These are phyloP conservation scores for Aspergillus coremiiformis DNA, from an alignment of 495 filamentous ascomycete genomes.

Conservation along the genomic window DNA sequence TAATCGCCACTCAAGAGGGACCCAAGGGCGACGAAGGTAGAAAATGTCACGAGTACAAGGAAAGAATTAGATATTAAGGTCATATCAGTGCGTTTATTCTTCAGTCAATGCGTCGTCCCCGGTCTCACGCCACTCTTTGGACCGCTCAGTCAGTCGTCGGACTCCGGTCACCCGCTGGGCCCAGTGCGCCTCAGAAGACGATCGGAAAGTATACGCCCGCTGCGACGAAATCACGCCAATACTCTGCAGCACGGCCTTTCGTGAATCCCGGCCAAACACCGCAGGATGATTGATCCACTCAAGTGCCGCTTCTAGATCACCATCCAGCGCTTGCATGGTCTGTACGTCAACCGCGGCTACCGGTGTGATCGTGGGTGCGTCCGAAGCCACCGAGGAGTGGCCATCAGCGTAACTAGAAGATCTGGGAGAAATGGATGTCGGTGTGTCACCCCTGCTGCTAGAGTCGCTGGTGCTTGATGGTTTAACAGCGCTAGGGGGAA, in stretches of 20 bases:
- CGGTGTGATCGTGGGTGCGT: conserved; percentile 54
- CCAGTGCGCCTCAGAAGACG: conserved; percentile 78
- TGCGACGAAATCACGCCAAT: conserved; percentile 96
- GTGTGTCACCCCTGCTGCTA: conserved; percentile 32
- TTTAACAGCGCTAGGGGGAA: conserved; percentile 50
- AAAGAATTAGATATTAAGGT: conserved; percentile 7
- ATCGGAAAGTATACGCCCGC: conserved; percentile 88
- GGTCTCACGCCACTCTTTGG: conserved; percentile 79
- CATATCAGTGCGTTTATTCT: conserved; percentile 41
- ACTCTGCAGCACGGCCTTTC: conserved; percentile 92
- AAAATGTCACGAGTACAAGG: background rate
- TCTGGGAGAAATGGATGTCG: conserved; percentile 34
- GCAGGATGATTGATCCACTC: conserved; percentile 99
- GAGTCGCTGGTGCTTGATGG: conserved; percentile 28
- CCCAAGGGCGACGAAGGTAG: conserved; percentile 3
- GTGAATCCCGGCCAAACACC: conserved; percentile 87
- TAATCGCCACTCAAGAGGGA: conserved; percentile 1
- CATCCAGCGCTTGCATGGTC: conserved; percentile 80
- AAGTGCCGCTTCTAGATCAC: conserved; percentile 84
- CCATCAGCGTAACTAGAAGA: conserved; percentile 39
- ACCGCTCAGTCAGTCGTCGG: conserved; percentile 66
- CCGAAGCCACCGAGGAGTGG: conserved; percentile 34
- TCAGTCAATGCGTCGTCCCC: conserved; percentile 80
- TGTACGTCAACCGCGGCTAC: conserved; percentile 65
- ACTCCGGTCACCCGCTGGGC: conserved; percentile 71